Conservation (phyloP, 768 basidiomycete genomes). For the Roridomyces roridus region DNA sequence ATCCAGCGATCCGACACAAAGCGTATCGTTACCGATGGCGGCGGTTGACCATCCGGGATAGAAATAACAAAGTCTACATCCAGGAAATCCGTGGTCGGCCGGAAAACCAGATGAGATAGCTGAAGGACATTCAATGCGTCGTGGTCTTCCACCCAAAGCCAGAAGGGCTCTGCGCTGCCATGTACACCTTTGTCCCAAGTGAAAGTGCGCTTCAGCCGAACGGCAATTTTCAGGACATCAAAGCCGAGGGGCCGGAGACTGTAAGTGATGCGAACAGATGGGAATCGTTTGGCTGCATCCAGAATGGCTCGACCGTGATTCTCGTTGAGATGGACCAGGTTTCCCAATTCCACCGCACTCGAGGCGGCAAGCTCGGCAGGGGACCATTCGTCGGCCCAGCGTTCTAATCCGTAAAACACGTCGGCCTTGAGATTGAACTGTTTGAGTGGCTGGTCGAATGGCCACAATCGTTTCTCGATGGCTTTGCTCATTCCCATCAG, state of each 20-base stretch:
- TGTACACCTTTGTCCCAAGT: slow-evolving; percentile 82
- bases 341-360: slow-evolving; percentile 73
- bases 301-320: slow-evolving; percentile 80
- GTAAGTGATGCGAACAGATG: slow-evolving; percentile 68
- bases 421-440: slow-evolving; percentile 83
- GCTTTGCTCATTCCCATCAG: slow-evolving; percentile 94
- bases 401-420: slow-evolving; percentile 76
- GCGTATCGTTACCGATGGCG: slow-evolving; percentile 73
- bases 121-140: slow-evolving; percentile 85
- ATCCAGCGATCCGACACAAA: slow-evolving; percentile 93
- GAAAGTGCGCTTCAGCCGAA: slow-evolving; percentile 71
- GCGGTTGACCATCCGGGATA: slow-evolving; percentile 61
- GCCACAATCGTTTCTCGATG: slow-evolving; percentile 92
- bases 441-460: slow-evolving; percentile 88
- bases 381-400: slow-evolving; percentile 82
- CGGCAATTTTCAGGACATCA: slow-evolving; percentile 80
- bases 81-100: slow-evolving; percentile 63
- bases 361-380: slow-evolving; percentile 74
- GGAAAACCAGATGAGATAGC: slow-evolving; percentile 73
- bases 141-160: slow-evolving; percentile 94
- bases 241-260: slow-evolving; percentile 81
- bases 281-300: slow-evolving; percentile 85
- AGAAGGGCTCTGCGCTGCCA: slow-evolving; percentile 84
- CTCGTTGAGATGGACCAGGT: slow-evolving; percentile 86
- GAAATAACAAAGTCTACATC: slow-evolving; percentile 84